Base-by-base conservation (phyloP, 345 rosid species). In the Eucalyptus polybractea region DNA sequence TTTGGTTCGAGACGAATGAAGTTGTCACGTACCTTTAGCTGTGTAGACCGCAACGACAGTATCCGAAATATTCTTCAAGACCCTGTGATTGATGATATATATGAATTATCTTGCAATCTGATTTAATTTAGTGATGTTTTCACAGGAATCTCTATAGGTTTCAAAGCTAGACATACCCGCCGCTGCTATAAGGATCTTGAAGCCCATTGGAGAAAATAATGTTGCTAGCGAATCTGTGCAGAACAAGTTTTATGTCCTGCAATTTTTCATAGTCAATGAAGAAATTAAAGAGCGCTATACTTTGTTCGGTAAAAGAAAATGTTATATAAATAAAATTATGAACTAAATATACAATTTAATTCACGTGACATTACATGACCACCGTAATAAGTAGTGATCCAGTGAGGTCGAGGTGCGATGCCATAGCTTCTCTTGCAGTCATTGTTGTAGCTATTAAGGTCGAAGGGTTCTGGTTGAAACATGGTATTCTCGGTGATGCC, bases 181-280 rank as follows among this genome's bases (percentile, higher is more conserved):
- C 94, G 19, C 92, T 91, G 65, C 95, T 94, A 31, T 93, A 93
- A 87, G 96, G 95, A 92, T 95, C 96, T 88, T 88, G 87, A 8
- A 94, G 92, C 80, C 95, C 96, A 60, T 95, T 95, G 15, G 96
- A 95, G 94, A 94, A 95, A 88, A 93, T 94, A 49, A 95, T 92
- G 91, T 95, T 95, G 91, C 95, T 93, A 11, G 88, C 93, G 89
- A 94, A 94, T 29, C 92, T 89, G 31, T 88, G 90, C 12, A 94
- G 93, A 90, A 90, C 89, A 90, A 92, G 88, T 76, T 92, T 92
- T 47, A 94, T 16, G 47, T 94, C 94, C 96, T 94, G 93, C 90
- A 56, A 17, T 5, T 69, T 69, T 69, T 33, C 42, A 17, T 31
- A 7, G 44, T 33, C 80, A 72, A 19, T 37, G 83, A 37, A 37